phyloP scores from a whole-genome alignment of 257 asterid species.

The Misopates orontium region DNA sequence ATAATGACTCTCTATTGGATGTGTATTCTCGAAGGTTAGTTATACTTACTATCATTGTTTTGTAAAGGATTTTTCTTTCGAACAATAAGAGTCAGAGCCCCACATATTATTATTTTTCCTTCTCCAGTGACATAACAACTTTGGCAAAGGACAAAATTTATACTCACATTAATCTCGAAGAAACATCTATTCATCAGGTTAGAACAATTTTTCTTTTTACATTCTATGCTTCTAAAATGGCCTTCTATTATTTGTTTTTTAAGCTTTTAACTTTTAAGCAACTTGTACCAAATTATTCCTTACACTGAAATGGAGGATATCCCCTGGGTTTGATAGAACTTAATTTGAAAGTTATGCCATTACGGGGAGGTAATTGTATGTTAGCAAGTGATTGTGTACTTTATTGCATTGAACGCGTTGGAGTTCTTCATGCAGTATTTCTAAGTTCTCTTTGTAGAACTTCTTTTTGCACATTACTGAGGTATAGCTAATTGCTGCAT shows the following conservation, averaged over 20 bases:
- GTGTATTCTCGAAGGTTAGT: conserved; percentile 64
- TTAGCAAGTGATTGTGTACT: neutral
- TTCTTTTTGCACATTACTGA: too few relatives aligned
- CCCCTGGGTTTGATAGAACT: neutral
- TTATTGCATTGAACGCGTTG: too few relatives aligned
- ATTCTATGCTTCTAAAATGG: conserved; percentile 1
- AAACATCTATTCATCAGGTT: conserved; percentile 66
- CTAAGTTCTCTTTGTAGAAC: too few relatives aligned
- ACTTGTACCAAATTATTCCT: neutral
- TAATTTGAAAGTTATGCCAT: neutral
- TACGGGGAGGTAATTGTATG: neutral
- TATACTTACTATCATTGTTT: too few relatives aligned
- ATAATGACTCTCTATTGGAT: conserved; percentile 70
- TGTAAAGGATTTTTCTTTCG: conserved; percentile 3
- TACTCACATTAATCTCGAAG: conserved; percentile 64
- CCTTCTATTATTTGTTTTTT: conserved; percentile 3
- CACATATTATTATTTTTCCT: neutral
- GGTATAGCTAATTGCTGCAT: too few relatives aligned
- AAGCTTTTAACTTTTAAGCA: neutral
- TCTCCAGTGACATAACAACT: conserved; percentile 67
- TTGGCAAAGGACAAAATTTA: conserved; percentile 73
- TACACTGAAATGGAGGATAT: neutral
- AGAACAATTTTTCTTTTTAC: too few relatives aligned
- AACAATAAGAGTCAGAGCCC: neutral
- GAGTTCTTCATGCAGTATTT: too few relatives aligned